Percentiles rank a stretch among this genome's conserved stretches.
These are phyloP conservation scores for Fusarium austroafricanum DNA, from an alignment of 2,329 filamentous ascomycete genomes.

Conservation along the genomic window DNA sequence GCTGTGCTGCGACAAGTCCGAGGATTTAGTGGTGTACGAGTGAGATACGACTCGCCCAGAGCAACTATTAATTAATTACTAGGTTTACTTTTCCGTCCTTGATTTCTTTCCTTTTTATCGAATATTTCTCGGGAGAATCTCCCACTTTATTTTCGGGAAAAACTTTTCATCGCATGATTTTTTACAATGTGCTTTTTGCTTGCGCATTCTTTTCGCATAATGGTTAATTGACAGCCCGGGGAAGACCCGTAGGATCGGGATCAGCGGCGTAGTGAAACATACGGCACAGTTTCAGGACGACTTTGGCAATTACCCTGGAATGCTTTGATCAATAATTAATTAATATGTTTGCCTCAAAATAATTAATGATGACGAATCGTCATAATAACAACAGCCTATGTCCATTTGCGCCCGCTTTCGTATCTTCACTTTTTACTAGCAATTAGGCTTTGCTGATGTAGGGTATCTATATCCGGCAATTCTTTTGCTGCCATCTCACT, in stretches of 20 bases:
- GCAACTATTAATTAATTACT: too few relatives aligned
- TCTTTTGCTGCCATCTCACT: not conserved
- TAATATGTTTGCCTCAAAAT: not conserved
- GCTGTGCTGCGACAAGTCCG: not conserved
- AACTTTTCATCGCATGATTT: constrained; percentile 8
- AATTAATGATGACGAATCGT: not conserved
- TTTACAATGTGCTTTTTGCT: not conserved
- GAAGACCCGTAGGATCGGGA: not conserved
- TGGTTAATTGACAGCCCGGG: not conserved
- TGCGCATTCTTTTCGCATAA: not conserved
- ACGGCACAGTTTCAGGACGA: constrained; percentile 10
- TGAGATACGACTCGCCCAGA: constrained; percentile 5
- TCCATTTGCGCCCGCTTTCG: not conserved
- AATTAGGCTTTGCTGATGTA: too few relatives aligned
- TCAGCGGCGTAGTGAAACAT: constrained; percentile 13
- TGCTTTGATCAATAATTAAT: not conserved
- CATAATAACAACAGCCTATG: not conserved
- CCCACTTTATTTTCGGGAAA: not conserved
- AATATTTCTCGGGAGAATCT: constrained; percentile 4
- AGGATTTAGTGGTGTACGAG: constrained; percentile 1
- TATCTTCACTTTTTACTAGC: too few relatives aligned
- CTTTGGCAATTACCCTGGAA: constrained; percentile 3
- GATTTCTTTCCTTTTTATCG: constrained; percentile 4
- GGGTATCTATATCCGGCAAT: not conserved
- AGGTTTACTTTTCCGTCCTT: not conserved